A percentile compares a stretch with the other conserved stretches of the same genome.
Conservation (phyloP, 176 grass and related monocot genomes). For the Tillandsia leiboldiana region DNA sequence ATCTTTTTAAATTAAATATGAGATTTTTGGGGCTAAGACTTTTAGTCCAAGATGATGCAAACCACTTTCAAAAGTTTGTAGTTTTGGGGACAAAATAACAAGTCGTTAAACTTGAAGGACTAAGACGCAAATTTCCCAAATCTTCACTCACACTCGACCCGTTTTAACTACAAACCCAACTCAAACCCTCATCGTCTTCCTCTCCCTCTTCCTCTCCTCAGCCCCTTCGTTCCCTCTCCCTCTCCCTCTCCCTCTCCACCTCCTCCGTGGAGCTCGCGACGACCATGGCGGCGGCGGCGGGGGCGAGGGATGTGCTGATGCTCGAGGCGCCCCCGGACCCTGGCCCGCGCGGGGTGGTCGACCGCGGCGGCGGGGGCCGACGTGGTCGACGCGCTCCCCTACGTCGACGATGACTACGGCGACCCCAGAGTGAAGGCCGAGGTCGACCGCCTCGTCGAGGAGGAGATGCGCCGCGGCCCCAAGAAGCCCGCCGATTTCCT, state of each 20-base stretch:
- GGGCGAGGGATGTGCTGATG: conserved; percentile 64
- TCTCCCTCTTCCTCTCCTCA: not conserved
- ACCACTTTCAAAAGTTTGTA: too few relatives aligned
- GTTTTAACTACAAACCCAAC: too few relatives aligned
- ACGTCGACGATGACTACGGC: conserved; percentile 96
- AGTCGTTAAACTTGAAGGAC: too few relatives aligned
- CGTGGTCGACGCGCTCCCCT: conserved; percentile 75
- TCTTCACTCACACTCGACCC: too few relatives aligned
- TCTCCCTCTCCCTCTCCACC: not conserved
- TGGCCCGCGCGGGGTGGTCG: conserved; percentile 26
- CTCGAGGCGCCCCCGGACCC: conserved; percentile 66
- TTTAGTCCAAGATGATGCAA: too few relatives aligned
- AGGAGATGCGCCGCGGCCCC: conserved; percentile 71
- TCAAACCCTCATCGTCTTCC: too few relatives aligned
- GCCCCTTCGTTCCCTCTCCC: not conserved
- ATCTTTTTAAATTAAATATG: too few relatives aligned
- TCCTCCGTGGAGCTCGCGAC: not conserved
- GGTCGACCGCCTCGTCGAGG: conserved; percentile 74
- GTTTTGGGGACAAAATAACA: too few relatives aligned
- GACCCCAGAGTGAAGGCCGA: conserved; percentile 71
- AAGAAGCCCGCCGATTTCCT: conserved; percentile 94
- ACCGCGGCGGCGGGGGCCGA: conserved; percentile 55
- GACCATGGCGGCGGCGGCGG: conserved; percentile 20
- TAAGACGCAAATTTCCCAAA: too few relatives aligned
- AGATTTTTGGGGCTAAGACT: too few relatives aligned